Base-by-base conservation (phyloP, 2,329 filamentous ascomycete genomes). In the Trichoderma endophyticum region DNA sequence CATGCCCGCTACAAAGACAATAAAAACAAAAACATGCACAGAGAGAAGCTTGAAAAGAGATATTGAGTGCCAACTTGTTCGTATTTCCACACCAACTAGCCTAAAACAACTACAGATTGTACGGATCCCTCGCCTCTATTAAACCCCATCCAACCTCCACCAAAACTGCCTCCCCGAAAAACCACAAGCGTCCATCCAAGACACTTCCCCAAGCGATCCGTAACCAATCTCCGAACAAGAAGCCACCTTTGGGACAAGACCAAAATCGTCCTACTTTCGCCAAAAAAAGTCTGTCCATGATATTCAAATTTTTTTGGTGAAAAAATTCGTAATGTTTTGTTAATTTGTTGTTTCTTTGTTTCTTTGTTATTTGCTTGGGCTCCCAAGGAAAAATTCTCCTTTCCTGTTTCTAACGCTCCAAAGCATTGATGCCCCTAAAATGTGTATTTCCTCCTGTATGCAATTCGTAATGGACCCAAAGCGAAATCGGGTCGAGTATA, bases 371-470 rank as follows among this genome's bases (percentile, higher is more conserved):
- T 21, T 68, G 51, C 57, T 63, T 63, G 67, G 59, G 39, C 39
- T 66, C 30, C 54, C 56, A 54, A 66, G 61, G 61, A 71, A 43
- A 21, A 34, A 24, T 24, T 51, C 6, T 32, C 6, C 26, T 28
- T 56, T 43, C 54, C 21, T 59, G 57, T 71, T 14, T 24, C 43
- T 36, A 43, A 32, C 54, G 39, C 61, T 32, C 69, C 69, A 59
- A 71, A 51, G 56, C 56, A 24, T 36, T 6, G 34, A 36, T 60
- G 56, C 43, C 39, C 39, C 39, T 30, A 56, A 54, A 62, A 62
- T 70, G 57, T 48, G 43, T 71, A 64, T 65, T 67, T 71, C 62
- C 62, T 67, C 70, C 63, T 71, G 51, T 71, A 71, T 66, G 63
- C 70, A 71, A 71, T 59, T 68, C 65, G 56, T 68, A 51, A 68